phyloP scores from a whole-genome alignment of 495 filamentous ascomycete species.

The Thermochaetoides thermophila region DNA sequence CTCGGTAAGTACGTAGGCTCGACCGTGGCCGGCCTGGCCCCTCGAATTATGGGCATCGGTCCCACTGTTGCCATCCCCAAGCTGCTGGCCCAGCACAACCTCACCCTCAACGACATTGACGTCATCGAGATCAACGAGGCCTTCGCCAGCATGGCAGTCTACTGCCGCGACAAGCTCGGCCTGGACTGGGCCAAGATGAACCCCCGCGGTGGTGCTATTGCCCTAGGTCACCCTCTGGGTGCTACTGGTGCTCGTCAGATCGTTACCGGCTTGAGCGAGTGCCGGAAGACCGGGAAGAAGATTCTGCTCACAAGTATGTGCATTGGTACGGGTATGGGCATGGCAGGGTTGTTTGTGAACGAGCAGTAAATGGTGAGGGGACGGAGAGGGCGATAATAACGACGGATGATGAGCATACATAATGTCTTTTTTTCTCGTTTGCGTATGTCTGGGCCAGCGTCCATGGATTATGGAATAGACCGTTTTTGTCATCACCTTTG shows the following conservation, averaged over 20 bases:
- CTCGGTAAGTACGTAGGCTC: constrained; percentile 88
- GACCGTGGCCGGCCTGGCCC: constrained; percentile 77
- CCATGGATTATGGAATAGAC: too few species aligned
- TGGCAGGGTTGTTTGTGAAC: constrained; percentile 77
- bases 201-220: constrained; percentile 64
- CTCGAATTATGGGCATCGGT: constrained; percentile 94
- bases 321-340: constrained; percentile 67
- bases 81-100: constrained; percentile 63
- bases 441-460: too few species aligned
- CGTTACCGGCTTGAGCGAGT: constrained; percentile 72
- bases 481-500: too few species aligned
- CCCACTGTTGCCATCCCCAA: constrained; percentile 91
- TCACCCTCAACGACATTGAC: constrained; percentile 72
- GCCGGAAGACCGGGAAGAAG: constrained; percentile 65
- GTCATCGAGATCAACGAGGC: constrained; percentile 94
- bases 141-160: constrained; percentile 94
- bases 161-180: constrained; percentile 64
- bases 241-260: constrained; percentile 69
- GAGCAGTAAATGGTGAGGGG: constrained; percentile 39
- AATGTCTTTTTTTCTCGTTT: too few species aligned
- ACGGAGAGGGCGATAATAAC: neutral
- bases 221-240: constrained; percentile 71
- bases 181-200: constrained; percentile 81
- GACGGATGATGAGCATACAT: neutral
- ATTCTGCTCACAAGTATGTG: constrained; percentile 77